Conservation (phyloP, 768 basidiomycete species). For the Pleurotus djamor region DNA sequence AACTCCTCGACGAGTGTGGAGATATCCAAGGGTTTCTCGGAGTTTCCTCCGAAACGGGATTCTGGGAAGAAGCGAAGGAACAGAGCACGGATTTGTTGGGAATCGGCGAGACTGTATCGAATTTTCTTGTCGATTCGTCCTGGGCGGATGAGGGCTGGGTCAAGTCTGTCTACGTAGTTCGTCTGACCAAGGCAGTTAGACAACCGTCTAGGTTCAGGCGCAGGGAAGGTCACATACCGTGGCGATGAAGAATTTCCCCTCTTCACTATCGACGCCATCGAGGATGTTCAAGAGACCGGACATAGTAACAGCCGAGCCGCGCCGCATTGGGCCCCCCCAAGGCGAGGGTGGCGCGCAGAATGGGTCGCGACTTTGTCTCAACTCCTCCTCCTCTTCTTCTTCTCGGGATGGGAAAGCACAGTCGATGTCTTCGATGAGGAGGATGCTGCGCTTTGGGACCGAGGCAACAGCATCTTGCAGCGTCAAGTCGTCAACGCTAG, state of each 20-base stretch:
- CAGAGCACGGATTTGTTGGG: slow-evolving; percentile 41
- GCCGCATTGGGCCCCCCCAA: background rate
- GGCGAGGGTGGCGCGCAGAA: background rate
- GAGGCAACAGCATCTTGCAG: slow-evolving; percentile 42
- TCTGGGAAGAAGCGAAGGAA: slow-evolving; percentile 45
- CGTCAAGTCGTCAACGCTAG: slow-evolving; percentile 47
- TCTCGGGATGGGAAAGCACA: slow-evolving; percentile 52
- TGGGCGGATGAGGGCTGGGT: slow-evolving; percentile 55
- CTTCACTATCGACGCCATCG: slow-evolving; percentile 60
- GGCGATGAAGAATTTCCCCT: slow-evolving; percentile 60
- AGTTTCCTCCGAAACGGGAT: background rate
- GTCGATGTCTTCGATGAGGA: slow-evolving; percentile 62
- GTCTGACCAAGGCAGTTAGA: slow-evolving; percentile 28
- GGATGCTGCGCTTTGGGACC: slow-evolving; percentile 52
- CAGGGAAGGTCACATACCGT: slow-evolving; percentile 97
- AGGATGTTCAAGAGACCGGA: slow-evolving; percentile 57
- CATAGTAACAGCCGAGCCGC: slow-evolving; percentile 40
- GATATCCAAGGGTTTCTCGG: background rate
- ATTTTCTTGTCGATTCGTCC: slow-evolving; percentile 56
- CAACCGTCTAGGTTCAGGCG: slow-evolving; percentile 62
- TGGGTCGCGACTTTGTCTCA: background rate
- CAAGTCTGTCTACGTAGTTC: slow-evolving; percentile 52
- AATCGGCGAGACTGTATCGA: slow-evolving; percentile 46
- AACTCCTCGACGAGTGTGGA: slow-evolving; percentile 22
- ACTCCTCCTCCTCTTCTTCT: slow-evolving; percentile 24